Percentiles rank a stretch among this genome's conserved stretches.
Evolutionary conservation across 2,329 filamentous ascomycete species (phyloP).

Genomic region (Trematosphaeria pertusa): DNA sequence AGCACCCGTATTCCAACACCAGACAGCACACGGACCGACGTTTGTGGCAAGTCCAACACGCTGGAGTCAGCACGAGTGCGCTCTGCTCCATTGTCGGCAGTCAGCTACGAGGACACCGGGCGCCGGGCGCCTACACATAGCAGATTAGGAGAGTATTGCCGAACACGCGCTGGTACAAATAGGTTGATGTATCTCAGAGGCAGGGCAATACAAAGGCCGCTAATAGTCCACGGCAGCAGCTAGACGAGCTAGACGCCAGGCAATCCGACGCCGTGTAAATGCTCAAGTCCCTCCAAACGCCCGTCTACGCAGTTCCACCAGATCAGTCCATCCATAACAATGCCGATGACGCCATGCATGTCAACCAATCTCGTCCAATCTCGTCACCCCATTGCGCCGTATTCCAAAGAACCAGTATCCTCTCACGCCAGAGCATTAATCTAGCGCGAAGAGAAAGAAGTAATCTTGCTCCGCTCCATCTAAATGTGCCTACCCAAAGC

Average conservation of each 20-base stretch:
- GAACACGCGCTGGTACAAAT: background rate
- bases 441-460: too few relatives aligned
- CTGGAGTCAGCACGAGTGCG: too few relatives aligned
- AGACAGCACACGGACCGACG: too few relatives aligned
- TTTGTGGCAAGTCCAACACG: too few relatives aligned
- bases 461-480: too few relatives aligned
- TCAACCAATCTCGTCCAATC: background rate
- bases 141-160: background rate
- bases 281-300: background rate
- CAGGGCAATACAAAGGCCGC: background rate
- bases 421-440: too few relatives aligned
- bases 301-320: background rate
- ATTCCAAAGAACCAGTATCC: background rate
- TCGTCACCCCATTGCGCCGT: background rate
- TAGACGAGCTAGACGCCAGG: background rate
- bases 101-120: background rate
- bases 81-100: too few relatives aligned
- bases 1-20: too few relatives aligned
- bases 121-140: background rate
- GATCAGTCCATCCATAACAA: background rate
- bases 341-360: background rate
- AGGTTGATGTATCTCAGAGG: background rate
- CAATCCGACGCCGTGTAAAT: slow-evolving; percentile 1
- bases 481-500: slow-evolving; percentile 2
- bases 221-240: background rate